Conservation (phyloP, 768 basidiomycete species). For the Fomitopsis serialis region DNA sequence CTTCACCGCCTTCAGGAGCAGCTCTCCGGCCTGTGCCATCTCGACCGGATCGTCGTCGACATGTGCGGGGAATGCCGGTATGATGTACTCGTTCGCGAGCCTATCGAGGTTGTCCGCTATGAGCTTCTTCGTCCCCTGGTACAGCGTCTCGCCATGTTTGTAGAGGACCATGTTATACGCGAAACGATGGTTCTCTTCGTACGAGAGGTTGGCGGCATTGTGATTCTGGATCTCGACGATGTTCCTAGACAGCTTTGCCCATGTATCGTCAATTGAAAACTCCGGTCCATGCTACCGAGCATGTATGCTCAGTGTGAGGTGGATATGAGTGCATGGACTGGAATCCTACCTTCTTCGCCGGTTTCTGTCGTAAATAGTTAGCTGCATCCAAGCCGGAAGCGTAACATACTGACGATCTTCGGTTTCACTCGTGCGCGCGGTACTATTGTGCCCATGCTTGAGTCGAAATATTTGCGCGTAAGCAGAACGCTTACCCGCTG, state of each 20-base stretch:
- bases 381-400: background rate
- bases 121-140: conserved; percentile 76
- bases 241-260: conserved; percentile 74
- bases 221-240: conserved; percentile 94
- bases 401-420: conserved; percentile 22
- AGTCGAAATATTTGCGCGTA: background rate
- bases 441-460: conserved; percentile 5
- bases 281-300: conserved; percentile 59
- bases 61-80: conserved; percentile 80
- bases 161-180: conserved; percentile 92
- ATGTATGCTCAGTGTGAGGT: background rate
- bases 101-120: conserved; percentile 78
- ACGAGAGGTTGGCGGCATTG: conserved; percentile 83
- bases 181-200: conserved; percentile 91
- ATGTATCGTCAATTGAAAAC: conserved; percentile 78
- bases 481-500: conserved; percentile 19
- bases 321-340: background rate
- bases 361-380: conserved; percentile 29
- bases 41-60: conserved; percentile 63
- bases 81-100: conserved; percentile 69
- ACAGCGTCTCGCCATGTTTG: conserved; percentile 79
- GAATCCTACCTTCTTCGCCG: conserved; percentile 40
- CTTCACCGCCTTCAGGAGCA: conserved; percentile 75
- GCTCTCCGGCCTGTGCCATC: conserved; percentile 77
- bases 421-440: conserved; percentile 25